Evolutionary conservation across 306 rosid species (phyloP).

Genomic region (Parietaria judaica): DNA sequence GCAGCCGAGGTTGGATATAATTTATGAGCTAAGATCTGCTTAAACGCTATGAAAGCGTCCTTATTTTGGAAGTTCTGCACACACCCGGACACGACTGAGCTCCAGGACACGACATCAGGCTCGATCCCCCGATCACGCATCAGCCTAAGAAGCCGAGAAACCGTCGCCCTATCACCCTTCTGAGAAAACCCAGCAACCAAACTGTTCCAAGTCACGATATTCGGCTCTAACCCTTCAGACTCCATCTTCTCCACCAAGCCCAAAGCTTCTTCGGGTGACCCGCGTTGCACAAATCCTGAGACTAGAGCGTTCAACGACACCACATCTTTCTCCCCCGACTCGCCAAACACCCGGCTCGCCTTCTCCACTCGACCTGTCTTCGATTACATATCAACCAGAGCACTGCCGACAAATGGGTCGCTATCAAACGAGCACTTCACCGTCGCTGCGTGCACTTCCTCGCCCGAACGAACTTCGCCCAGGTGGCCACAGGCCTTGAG

Average conservation of each 20-base stretch:
- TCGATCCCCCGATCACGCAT: conserved; percentile 45
- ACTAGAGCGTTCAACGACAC: conserved; percentile 77
- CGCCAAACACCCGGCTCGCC: conserved; percentile 51
- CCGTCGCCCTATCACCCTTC: conserved; percentile 50
- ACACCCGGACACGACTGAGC: conserved; percentile 73
- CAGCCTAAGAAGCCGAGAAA: conserved; percentile 35
- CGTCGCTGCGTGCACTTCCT: conserved; percentile 44
- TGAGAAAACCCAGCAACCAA: conserved; percentile 71
- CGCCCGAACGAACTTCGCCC: conserved; percentile 34
- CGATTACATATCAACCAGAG: conserved; percentile 67
- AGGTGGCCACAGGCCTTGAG: conserved; percentile 78
- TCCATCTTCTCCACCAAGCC: conserved; percentile 46
- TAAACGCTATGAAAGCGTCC: conserved; percentile 56
- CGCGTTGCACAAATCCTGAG: conserved; percentile 58
- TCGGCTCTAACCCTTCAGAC: conserved; percentile 43
- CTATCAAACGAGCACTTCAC: conserved; percentile 47
- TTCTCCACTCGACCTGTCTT: conserved; percentile 44
- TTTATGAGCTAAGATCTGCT: conserved; percentile 45
- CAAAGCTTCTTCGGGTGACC: conserved; percentile 47
- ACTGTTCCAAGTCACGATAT: conserved; percentile 74
- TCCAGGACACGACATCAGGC: conserved; percentile 84
- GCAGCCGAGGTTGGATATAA: conserved; percentile 71
- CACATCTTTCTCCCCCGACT: conserved; percentile 53
- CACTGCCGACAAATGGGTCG: conserved; percentile 53
- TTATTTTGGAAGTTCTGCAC: conserved; percentile 59